A percentile compares a stretch with the other conserved stretches of the same genome.
Conservation (phyloP, 129 eudicot genomes). For the Cynara cardunculus region DNA sequence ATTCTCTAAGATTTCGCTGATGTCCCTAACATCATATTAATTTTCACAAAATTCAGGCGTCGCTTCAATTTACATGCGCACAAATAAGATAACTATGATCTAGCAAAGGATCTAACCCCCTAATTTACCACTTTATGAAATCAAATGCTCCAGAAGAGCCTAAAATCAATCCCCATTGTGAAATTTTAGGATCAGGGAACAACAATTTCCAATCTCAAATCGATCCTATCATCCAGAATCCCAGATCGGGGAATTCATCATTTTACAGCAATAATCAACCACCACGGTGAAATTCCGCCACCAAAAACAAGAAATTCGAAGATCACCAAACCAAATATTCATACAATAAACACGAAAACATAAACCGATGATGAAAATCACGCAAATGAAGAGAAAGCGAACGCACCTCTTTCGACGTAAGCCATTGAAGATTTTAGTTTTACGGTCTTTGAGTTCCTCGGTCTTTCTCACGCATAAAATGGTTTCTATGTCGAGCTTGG, state of each 20-base stretch:
- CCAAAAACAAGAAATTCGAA: background rate
- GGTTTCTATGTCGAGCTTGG: background rate
- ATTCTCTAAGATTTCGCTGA: background rate
- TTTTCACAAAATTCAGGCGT: background rate
- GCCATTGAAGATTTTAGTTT: constrained; percentile 21
- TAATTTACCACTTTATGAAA: background rate
- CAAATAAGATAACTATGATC: background rate
- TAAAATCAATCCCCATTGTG: background rate
- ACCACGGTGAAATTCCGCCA: background rate
- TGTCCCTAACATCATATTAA: background rate
- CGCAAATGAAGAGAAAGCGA: background rate
- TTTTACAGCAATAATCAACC: constrained; percentile 5
- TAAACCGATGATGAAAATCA: background rate
- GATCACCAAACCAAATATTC: background rate
- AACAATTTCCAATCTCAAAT: constrained; percentile 1
- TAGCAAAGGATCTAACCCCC: background rate
- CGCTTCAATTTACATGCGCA: background rate
- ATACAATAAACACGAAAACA: background rate
- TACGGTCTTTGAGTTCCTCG: background rate
- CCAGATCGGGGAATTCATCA: background rate
- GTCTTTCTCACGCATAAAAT: constrained; percentile 8
- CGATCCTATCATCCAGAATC: background rate
- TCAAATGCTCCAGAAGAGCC: background rate
- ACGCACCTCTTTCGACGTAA: constrained; percentile 37
- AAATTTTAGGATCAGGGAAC: background rate